Evolutionary conservation across 2,329 filamentous ascomycete species (phyloP).

Genomic region (Beauveria bassiana): DNA sequence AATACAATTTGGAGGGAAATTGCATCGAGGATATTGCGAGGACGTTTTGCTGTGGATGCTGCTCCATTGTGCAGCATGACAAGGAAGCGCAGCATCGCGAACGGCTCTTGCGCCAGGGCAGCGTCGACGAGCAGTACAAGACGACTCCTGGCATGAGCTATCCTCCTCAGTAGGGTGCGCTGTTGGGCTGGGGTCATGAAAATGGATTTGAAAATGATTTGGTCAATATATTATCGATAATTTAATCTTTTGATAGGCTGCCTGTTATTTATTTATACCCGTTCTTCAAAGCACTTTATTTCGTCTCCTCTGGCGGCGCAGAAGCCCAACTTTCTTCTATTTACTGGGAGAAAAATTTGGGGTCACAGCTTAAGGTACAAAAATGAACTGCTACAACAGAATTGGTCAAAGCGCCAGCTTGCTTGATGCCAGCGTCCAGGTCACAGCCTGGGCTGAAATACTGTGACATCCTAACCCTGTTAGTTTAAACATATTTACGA

Average conservation of each 20-base stretch:
- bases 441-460: not conserved
- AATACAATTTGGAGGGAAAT: constrained; percentile 37
- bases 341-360: not conserved
- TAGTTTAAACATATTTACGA: constrained; percentile 37
- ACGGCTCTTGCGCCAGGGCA: constrained; percentile 14
- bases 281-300: not conserved
- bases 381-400: not conserved
- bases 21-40: constrained; percentile 34
- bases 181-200: not conserved
- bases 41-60: constrained; percentile 39
- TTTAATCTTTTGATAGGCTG: not conserved
- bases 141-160: constrained; percentile 22
- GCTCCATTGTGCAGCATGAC: constrained; percentile 37
- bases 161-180: constrained; percentile 11
- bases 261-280: not conserved
- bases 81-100: constrained; percentile 37
- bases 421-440: not conserved
- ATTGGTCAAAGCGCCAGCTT: not conserved
- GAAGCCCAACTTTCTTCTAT: no score
- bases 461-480: constrained; percentile 25
- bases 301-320: not conserved
- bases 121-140: constrained; percentile 25
- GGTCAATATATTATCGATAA: not conserved
- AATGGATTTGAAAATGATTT: not conserved
- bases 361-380: not conserved